Conservation (phyloP, 2,329 filamentous ascomycete genomes). For the Bisporella sp. region DNA sequence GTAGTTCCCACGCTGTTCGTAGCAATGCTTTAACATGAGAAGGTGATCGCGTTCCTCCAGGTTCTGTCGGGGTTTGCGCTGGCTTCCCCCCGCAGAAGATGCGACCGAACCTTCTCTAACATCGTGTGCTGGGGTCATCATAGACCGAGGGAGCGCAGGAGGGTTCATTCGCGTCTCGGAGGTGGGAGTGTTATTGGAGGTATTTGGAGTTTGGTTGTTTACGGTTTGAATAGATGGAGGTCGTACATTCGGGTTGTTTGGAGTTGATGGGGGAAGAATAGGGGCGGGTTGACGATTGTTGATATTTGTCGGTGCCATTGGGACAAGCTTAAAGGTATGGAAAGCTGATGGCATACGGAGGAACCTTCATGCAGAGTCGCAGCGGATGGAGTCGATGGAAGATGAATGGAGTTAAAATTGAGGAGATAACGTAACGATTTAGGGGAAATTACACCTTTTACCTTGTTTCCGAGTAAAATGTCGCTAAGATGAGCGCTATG, state of each 20-base stretch:
- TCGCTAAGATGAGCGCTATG: too few species aligned
- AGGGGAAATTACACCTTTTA: too few species aligned
- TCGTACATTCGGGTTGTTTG: conserved; percentile 13
- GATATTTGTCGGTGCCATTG: conserved; percentile 21
- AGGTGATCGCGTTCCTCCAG: conserved; percentile 27
- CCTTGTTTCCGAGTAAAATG: too few species aligned
- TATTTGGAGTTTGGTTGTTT: conserved; percentile 14
- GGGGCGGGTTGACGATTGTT: conserved; percentile 17
- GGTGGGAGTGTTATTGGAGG: conserved; percentile 17
- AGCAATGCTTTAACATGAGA: conserved; percentile 25
- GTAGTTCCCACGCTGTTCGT: conserved; percentile 22
- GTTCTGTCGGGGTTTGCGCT: conserved; percentile 28
- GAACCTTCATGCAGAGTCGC: too few species aligned
- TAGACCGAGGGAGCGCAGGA: conserved; percentile 21
- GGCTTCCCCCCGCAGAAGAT: conserved; percentile 19
- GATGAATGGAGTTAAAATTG: too few species aligned
- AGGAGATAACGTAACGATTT: too few species aligned
- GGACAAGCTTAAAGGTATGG: conserved; percentile 26
- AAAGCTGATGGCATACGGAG: conserved; percentile 18
- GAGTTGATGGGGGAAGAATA: conserved; percentile 21
- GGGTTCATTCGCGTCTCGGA: conserved; percentile 25
- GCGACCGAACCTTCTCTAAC: conserved; percentile 24
- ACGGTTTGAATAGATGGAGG: conserved; percentile 10
- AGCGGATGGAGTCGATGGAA: too few species aligned
- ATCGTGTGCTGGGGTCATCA: conserved; percentile 25